Evolutionary conservation across 1,284 basidiomycete genomes (phyloP).

Genomic region (Leucoagaricus sp.): DNA sequence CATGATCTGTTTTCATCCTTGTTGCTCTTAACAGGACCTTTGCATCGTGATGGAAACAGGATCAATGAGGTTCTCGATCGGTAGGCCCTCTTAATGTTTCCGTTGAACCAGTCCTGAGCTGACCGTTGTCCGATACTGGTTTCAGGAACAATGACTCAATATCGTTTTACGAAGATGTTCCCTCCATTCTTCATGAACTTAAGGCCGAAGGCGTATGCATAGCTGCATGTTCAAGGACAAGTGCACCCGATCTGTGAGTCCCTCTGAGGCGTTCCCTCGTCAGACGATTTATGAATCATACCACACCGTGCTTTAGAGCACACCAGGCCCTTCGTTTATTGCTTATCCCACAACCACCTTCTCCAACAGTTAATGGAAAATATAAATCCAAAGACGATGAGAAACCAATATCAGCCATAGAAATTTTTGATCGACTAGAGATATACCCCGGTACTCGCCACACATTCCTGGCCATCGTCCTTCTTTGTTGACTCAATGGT

Average conservation of each 20-base stretch:
- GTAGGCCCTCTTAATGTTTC: slow-evolving; percentile 32
- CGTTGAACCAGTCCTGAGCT: no score
- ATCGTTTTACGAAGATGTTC: slow-evolving; percentile 76
- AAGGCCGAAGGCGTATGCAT: slow-evolving; percentile 42
- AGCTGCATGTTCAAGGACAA: slow-evolving; percentile 78
- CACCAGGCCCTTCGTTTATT: slow-evolving; percentile 73
- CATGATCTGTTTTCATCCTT: no score
- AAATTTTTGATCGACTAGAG: slow-evolving; percentile 80
- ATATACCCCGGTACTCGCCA: slow-evolving; percentile 72
- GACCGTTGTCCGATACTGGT: slow-evolving; percentile 15
- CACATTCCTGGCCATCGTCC: not conserved
- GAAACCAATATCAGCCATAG: slow-evolving; percentile 51
- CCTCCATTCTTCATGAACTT: slow-evolving; percentile 71
- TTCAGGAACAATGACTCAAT: slow-evolving; percentile 57
- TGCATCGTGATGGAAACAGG: slow-evolving; percentile 56
- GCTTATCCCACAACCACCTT: slow-evolving; percentile 51
- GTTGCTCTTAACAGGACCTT: no score
- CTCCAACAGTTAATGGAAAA: not conserved
- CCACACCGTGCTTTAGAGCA: slow-evolving; percentile 49
- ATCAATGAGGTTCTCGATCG: slow-evolving; percentile 65
- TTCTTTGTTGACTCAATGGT: not conserved
- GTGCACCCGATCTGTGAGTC: slow-evolving; percentile 68
- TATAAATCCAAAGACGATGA: not conserved
- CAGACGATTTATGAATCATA: not conserved
- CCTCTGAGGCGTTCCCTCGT: slow-evolving; percentile 32